Conservation (phyloP, 345 rosid species). For the Rhizophora mangle region DNA sequence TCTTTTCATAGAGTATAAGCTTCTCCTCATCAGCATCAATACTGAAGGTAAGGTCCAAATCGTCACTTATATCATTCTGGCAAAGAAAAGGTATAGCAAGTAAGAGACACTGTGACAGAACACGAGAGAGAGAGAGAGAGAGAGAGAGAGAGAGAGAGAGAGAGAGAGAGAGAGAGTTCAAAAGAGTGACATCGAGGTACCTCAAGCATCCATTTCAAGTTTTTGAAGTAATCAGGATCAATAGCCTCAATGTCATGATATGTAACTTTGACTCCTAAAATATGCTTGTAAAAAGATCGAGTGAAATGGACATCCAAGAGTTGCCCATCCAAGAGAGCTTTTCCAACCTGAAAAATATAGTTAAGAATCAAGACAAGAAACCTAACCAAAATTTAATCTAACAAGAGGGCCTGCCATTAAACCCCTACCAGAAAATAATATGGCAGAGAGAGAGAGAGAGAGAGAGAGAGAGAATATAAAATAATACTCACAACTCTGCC, state of each 20-base stretch:
- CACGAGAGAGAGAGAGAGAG: background rate
- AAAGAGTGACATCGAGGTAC: constrained; percentile 32
- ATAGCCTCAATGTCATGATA: constrained; percentile 97
- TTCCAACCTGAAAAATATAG: constrained; percentile 66
- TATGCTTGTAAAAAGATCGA: constrained; percentile 96
- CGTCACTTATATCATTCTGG: constrained; percentile 90
- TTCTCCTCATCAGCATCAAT: constrained; percentile 98
- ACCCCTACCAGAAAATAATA: background rate
- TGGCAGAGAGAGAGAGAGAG: constrained; percentile 7
- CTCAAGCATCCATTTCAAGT: constrained; percentile 98
- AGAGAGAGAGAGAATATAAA: constrained; percentile 12
- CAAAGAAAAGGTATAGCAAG: constrained; percentile 13
- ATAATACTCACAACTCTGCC: constrained; percentile 84
- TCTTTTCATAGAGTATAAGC: constrained; percentile 72
- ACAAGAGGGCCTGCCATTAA: background rate
- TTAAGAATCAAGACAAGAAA: constrained; percentile 10
- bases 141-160: background rate
- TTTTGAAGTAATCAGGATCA: constrained; percentile 85
- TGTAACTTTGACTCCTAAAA: constrained; percentile 82
- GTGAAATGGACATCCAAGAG: constrained; percentile 96
- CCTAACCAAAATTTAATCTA: background rate
- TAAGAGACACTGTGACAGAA: background rate
- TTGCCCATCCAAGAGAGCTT: constrained; percentile 94
- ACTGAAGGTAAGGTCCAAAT: constrained; percentile 83
- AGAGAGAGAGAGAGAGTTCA: background rate